phyloP scores from a whole-genome alignment of 495 filamentous ascomycete genomes.

The Aspergillus funiculosus region DNA sequence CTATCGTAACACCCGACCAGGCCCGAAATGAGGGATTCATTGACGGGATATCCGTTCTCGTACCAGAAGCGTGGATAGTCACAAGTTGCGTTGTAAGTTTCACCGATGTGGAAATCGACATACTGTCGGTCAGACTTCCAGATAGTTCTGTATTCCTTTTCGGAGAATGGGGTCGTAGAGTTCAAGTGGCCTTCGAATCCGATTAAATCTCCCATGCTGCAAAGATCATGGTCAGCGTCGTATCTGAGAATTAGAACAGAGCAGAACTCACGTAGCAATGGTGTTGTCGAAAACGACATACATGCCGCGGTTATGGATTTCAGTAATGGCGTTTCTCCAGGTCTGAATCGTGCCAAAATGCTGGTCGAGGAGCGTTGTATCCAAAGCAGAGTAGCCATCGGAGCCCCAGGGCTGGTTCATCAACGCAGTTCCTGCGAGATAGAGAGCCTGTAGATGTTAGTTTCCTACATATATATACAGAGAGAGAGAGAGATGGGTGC shows the following conservation, averaged over 20 bases:
- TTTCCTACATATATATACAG: neutral
- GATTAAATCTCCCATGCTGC: conserved; percentile 57
- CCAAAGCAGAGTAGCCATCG: conserved; percentile 61
- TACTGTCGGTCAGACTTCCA: conserved; percentile 57
- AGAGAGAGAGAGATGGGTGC: neutral
- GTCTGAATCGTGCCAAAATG: conserved; percentile 57
- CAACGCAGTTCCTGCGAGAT: conserved; percentile 59
- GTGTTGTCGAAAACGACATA: conserved; percentile 70
- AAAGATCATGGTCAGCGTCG: neutral
- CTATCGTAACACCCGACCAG: conserved; percentile 59
- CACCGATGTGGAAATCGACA: conserved; percentile 55
- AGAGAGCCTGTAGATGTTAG: conserved; percentile 44
- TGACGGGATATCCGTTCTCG: conserved; percentile 51
- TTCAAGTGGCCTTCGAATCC: conserved; percentile 64
- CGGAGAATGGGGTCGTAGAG: conserved; percentile 52
- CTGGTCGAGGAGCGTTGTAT: conserved; percentile 63
- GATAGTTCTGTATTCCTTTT: conserved; percentile 48
- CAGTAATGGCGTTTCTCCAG: conserved; percentile 59
- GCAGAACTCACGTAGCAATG: conserved; percentile 55
- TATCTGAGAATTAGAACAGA: neutral
- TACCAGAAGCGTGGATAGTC: conserved; percentile 61
- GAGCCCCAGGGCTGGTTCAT: conserved; percentile 68
- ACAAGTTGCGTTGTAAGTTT: conserved; percentile 53
- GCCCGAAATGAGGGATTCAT: conserved; percentile 33
- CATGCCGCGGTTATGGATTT: conserved; percentile 61